Evolutionary conservation across 2,329 filamentous ascomycete genomes (phyloP).

Genomic region (Pyricularia sp.): DNA sequence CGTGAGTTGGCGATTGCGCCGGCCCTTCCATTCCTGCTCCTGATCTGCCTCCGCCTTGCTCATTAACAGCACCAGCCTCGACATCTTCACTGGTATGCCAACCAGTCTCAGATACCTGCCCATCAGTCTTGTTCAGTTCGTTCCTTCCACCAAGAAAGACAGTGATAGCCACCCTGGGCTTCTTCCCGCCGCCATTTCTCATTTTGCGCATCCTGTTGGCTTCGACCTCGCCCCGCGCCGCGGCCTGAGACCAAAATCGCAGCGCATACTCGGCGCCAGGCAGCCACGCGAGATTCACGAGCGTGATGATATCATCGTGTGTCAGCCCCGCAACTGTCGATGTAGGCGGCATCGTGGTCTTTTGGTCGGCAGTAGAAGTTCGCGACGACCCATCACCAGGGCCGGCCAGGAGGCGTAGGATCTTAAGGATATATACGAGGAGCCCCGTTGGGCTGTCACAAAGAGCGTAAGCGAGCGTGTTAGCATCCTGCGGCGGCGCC

Average conservation of each 20-base stretch:
- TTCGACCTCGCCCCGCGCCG: conserved; percentile 18
- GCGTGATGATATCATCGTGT: conserved; percentile 42
- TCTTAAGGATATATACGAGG: conserved; percentile 38
- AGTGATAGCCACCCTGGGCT: conserved; percentile 31
- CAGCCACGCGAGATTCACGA: conserved; percentile 51
- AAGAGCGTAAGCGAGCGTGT: conserved; percentile 44
- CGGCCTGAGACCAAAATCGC: conserved; percentile 39
- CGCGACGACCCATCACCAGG: conserved; percentile 18
- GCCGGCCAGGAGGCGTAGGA: conserved; percentile 27
- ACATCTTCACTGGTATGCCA: neutral
- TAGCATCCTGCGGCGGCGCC: conserved; percentile 27
- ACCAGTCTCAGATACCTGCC: neutral
- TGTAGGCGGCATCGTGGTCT: neutral
- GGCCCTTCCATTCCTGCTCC: neutral
- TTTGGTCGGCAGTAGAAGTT: neutral
- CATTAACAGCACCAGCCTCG: neutral
- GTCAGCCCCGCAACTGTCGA: conserved; percentile 23
- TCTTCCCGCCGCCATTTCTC: conserved; percentile 9
- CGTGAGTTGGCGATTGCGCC: neutral
- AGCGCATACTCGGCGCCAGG: conserved; percentile 50
- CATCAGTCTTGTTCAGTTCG: neutral
- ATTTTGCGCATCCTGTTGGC: conserved; percentile 9
- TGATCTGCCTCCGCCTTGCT: neutral
- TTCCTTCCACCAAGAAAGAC: conserved; percentile 28
- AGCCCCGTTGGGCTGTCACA: conserved; percentile 49